These are phyloP conservation scores for Aspergillus sp. DNA, from an alignment of 2,329 filamentous ascomycete genomes.

Conservation along the genomic window DNA sequence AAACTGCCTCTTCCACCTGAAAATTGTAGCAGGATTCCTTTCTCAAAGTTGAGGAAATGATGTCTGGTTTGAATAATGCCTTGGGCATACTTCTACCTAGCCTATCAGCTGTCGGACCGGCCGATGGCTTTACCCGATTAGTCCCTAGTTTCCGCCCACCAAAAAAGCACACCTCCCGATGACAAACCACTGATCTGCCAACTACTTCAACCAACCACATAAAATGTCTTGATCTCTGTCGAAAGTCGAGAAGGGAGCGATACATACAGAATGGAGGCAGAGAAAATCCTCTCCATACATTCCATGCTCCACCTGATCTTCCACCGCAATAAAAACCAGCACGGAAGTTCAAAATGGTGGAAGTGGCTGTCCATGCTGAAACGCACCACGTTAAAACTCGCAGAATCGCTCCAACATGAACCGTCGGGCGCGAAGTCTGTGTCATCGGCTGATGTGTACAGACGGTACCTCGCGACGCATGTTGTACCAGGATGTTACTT, in stretches of 20 bases:
- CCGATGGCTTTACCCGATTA: no score
- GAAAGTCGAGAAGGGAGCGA: no score
- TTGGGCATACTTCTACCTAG: no score
- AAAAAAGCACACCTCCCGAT: no score
- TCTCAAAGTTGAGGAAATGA: no score
- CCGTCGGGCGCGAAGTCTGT: neutral
- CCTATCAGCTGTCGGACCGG: no score
- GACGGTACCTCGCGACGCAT: constrained; percentile 29
- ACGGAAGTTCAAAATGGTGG: constrained; percentile 80
- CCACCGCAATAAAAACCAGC: constrained; percentile 89
- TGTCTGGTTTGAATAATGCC: no score
- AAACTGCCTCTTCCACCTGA: no score
- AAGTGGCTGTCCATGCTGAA: constrained; percentile 69
- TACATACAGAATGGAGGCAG: constrained; percentile 28
- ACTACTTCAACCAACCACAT: neutral
- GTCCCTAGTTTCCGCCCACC: no score
- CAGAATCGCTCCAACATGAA: constrained; percentile 41
- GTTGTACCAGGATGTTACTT: constrained; percentile 43
- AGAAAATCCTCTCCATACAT: constrained; percentile 28
- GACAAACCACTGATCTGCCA: no score
- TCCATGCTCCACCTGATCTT: constrained; percentile 66
- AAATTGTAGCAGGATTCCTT: no score
- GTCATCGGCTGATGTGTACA: constrained; percentile 24
- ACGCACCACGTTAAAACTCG: constrained; percentile 60
- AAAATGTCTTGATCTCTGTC: neutral